A percentile compares a stretch with the other conserved stretches of the same genome.
phyloP scores from a whole-genome alignment of 2,329 filamentous ascomycete species.

The Chaetomium globosum region DNA sequence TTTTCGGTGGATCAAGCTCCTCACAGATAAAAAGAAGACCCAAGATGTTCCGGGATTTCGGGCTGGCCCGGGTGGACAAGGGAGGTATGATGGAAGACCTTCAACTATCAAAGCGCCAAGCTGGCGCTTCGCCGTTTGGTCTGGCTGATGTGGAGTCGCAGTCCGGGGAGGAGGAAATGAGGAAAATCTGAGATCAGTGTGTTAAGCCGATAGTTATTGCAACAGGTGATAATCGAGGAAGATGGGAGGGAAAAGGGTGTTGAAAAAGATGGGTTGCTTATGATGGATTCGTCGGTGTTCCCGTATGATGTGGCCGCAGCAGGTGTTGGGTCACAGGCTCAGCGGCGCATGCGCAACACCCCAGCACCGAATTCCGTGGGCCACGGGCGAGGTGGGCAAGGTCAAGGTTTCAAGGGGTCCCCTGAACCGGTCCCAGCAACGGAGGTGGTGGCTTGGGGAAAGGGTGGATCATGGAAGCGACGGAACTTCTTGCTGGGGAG shows the following conservation, averaged over 20 bases:
- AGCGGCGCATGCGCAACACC: slow-evolving; percentile 23
- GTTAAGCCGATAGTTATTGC: background rate
- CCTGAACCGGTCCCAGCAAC: slow-evolving; percentile 21
- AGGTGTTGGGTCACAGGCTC: slow-evolving; percentile 35
- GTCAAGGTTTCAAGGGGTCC: slow-evolving; percentile 21
- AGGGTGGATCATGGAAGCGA: slow-evolving; percentile 28
- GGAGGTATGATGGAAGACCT: slow-evolving; percentile 1
- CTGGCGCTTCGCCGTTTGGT: background rate
- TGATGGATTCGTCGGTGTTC: slow-evolving; percentile 30
- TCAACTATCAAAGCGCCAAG: slow-evolving; percentile 2
- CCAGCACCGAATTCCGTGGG: slow-evolving; percentile 11
- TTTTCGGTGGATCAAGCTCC: background rate
- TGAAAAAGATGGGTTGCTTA: slow-evolving; percentile 24
- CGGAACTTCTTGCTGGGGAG: slow-evolving; percentile 26
- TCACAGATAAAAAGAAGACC: background rate
- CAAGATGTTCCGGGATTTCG: slow-evolving; percentile 14
- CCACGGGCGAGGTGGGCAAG: slow-evolving; percentile 6
- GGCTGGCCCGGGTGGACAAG: slow-evolving; percentile 13
- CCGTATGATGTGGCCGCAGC: slow-evolving; percentile 11
- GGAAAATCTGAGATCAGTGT: background rate
- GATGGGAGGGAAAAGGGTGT: background rate
- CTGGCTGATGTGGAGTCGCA: background rate
- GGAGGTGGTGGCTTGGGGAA: slow-evolving; percentile 26
- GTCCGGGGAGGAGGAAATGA: background rate
- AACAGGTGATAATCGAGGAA: background rate